A percentile compares a stretch with the other conserved stretches of the same genome.
These are phyloP conservation scores for Vitis rotundifolia DNA, from an alignment of 164 flowering plant species.

Conservation along the genomic window DNA sequence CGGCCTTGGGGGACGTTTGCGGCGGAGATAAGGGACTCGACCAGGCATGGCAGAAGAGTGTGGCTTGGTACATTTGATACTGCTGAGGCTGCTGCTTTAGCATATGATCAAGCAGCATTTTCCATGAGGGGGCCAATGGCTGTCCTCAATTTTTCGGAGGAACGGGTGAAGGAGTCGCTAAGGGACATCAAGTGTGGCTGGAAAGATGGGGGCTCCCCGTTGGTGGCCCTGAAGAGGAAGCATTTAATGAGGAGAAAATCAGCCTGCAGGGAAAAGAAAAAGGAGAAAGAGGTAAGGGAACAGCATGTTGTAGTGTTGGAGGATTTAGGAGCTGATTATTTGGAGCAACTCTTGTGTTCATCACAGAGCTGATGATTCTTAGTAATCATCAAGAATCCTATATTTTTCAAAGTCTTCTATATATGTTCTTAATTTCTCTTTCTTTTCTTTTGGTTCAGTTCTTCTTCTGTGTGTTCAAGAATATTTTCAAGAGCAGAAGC, in stretches of 20 bases:
- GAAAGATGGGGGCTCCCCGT: constrained; percentile 55
- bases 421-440: too few relatives aligned
- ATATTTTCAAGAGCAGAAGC: too few relatives aligned
- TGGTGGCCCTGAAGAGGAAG: constrained; percentile 51
- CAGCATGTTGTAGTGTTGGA: constrained; percentile 44
- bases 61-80: constrained; percentile 76
- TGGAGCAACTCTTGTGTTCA: constrained; percentile 49
- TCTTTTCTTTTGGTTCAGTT: too few relatives aligned
- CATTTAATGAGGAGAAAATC: constrained; percentile 43
- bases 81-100: constrained; percentile 70
- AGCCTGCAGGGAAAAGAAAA: background rate
- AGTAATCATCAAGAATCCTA: too few relatives aligned
- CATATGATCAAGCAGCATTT: constrained; percentile 75
- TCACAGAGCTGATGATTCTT: constrained; percentile 11
- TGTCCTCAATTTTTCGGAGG: constrained; percentile 57
- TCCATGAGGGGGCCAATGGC: constrained; percentile 53
- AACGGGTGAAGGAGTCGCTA: constrained; percentile 48
- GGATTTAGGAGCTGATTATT: constrained; percentile 56
- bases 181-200: constrained; percentile 24
- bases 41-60: constrained; percentile 56
- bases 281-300: background rate
- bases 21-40: constrained; percentile 67
- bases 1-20: constrained; percentile 71
- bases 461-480: too few relatives aligned
- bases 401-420: too few relatives aligned